Evolutionary conservation across 1,139 yeast species (phyloP).

Genomic region (Hanseniaspora uvarum): DNA sequence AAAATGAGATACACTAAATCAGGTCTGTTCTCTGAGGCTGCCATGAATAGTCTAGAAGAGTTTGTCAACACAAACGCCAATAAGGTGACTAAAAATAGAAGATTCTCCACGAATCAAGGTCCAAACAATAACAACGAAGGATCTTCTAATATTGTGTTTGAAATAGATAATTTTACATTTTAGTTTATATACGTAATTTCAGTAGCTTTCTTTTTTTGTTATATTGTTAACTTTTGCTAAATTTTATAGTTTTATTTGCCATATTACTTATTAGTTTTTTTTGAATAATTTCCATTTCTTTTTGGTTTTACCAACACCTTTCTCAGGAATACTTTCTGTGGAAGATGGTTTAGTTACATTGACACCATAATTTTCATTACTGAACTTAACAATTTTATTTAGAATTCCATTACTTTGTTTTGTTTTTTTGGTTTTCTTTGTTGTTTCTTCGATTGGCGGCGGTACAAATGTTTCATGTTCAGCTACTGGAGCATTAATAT

Average conservation of each 20-base stretch:
- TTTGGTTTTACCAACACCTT: not conserved
- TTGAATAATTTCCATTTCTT: conserved; percentile 8
- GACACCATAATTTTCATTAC: conserved; percentile 15
- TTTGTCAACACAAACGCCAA: conserved; percentile 20
- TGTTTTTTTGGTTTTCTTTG: not conserved
- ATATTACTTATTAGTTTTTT: not conserved
- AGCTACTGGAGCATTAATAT: not conserved
- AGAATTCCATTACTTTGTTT: not conserved
- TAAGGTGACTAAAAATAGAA: not conserved
- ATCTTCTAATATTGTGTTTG: conserved; percentile 1
- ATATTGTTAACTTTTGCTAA: not conserved
- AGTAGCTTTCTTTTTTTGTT: not conserved
- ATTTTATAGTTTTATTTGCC: not conserved
- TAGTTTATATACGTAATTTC: not conserved
- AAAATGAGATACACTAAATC: conserved; percentile 63
- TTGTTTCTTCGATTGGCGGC: not conserved
- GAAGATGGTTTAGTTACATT: not conserved
- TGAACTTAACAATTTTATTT: conserved; percentile 9
- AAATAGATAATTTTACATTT: conserved; percentile 12
- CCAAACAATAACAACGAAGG: not conserved
- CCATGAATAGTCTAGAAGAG: conserved; percentile 62
- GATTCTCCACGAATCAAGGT: not conserved
- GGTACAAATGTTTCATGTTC: not conserved
- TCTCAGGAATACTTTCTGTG: not conserved
- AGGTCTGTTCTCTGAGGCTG: conserved; percentile 64